These are phyloP conservation scores for Teratosphaeria destructans DNA, from an alignment of 2,329 filamentous ascomycete species.

Conservation along the genomic window DNA sequence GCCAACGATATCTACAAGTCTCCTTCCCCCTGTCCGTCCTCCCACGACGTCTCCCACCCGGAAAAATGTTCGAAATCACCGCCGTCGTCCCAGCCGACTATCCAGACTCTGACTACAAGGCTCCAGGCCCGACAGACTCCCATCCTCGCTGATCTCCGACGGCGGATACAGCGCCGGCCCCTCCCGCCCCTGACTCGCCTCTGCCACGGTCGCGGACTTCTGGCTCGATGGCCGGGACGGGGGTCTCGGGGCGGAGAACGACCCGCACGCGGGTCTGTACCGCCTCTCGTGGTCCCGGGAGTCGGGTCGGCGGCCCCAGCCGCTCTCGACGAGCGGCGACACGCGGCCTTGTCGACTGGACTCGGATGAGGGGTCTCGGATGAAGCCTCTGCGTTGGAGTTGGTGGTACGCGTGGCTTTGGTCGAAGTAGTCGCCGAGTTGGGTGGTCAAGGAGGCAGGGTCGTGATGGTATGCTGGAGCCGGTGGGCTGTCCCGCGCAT, in stretches of 20 bases:
- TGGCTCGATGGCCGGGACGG: conserved; percentile 18
- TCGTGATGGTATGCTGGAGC: conserved; percentile 8
- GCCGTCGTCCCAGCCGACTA: neutral
- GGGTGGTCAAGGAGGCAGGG: conserved; percentile 1
- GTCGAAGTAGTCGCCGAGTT: conserved; percentile 8
- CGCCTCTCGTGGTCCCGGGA: conserved; percentile 20
- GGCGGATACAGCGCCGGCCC: conserved; percentile 11
- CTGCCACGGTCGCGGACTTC: neutral
- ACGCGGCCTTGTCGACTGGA: neutral
- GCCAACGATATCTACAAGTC: too few species aligned
- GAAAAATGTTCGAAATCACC: neutral
- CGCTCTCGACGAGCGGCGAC: neutral
- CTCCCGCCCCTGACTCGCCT: conserved; percentile 3
- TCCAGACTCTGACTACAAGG: neutral
- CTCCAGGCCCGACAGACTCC: conserved; percentile 4
- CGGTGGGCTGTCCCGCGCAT: conserved; percentile 2
- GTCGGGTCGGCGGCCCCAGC: neutral
- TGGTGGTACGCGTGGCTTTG: neutral
- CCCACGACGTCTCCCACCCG: too few species aligned
- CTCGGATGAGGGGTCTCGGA: conserved; percentile 6
- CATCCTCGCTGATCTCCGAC: conserved; percentile 6
- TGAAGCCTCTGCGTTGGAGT: conserved; percentile 3
- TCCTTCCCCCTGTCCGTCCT: too few species aligned
- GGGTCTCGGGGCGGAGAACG: conserved; percentile 33
- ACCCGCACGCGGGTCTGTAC: conserved; percentile 29